phyloP scores from a whole-genome alignment of 2,329 filamentous ascomycete species.

The Calonectria hawksworthii region DNA sequence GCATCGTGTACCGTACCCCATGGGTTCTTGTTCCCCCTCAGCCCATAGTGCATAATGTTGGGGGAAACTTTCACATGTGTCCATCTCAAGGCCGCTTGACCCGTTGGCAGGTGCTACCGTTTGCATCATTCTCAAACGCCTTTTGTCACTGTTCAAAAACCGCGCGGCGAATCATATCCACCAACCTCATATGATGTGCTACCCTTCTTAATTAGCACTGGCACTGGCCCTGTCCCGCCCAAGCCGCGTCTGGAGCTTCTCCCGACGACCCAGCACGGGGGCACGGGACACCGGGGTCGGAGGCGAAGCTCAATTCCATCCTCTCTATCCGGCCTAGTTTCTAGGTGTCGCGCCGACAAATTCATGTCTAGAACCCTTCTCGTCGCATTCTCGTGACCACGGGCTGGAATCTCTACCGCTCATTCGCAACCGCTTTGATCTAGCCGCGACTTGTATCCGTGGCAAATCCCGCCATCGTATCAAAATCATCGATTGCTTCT shows the following conservation, averaged over 20 bases:
- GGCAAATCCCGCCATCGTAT: neutral
- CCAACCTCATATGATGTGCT: neutral
- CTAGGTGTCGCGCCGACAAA: constrained; percentile 9
- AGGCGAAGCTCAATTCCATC: neutral
- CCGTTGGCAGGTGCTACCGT: neutral
- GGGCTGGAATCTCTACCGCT: neutral
- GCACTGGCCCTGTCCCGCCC: neutral
- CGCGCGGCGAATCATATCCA: neutral
- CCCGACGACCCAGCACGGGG: neutral
- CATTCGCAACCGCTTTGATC: neutral
- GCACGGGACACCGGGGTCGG: neutral
- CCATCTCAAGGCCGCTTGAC: neutral
- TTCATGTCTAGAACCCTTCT: constrained; percentile 15
- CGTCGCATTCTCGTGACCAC: constrained; percentile 8
- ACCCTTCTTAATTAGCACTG: neutral
- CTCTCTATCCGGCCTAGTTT: constrained; percentile 18
- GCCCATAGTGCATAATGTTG: neutral
- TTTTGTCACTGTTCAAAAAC: neutral
- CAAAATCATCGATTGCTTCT: neutral
- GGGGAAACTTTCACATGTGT: neutral
- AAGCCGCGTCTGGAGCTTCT: constrained; percentile 7
- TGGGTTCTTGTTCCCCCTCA: neutral
- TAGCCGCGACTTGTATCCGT: neutral
- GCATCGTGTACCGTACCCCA: neutral
- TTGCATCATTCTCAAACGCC: constrained; percentile 3